Conservation (phyloP, 192 early-diverging fungal genomes). For the Endogone sp. region DNA sequence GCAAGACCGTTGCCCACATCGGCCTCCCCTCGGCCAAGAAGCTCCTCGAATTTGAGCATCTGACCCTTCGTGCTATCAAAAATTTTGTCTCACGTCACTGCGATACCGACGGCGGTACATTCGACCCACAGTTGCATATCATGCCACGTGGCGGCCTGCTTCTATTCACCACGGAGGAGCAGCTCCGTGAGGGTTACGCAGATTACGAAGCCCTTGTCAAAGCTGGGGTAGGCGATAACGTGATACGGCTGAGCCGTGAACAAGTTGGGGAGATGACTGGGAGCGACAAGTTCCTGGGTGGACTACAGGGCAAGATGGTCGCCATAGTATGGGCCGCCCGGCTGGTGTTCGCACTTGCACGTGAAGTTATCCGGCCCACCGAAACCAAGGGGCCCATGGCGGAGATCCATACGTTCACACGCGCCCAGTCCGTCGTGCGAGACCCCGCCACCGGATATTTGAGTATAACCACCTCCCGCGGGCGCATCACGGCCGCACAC, state of each 20-base stretch:
- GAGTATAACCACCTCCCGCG: constrained; percentile 5
- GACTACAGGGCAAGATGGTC: constrained; percentile 13
- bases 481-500: constrained; percentile 10
- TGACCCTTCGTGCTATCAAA: constrained; percentile 3
- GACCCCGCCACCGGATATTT: neutral
- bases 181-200: constrained; percentile 2
- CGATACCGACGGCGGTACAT: constrained; percentile 15
- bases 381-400: constrained; percentile 1
- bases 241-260: neutral
- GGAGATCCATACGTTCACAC: neutral
- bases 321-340: constrained; percentile 19
- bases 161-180: constrained; percentile 6
- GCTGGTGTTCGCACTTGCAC: constrained; percentile 19
- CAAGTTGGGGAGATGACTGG: constrained; percentile 15
- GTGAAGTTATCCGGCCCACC: neutral
- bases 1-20: constrained; percentile 3
- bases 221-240: constrained; percentile 4
- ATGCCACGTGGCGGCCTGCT: constrained; percentile 13
- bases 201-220: constrained; percentile 1
- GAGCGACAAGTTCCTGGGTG: constrained; percentile 10
- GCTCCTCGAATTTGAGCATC: constrained; percentile 19
- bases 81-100: constrained; percentile 11
- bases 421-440: neutral
- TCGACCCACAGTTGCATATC: constrained; percentile 19
- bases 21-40: constrained; percentile 8